These are phyloP conservation scores for Boletellus deceptivus DNA, from an alignment of 1,284 basidiomycete species.

Conservation along the genomic window DNA sequence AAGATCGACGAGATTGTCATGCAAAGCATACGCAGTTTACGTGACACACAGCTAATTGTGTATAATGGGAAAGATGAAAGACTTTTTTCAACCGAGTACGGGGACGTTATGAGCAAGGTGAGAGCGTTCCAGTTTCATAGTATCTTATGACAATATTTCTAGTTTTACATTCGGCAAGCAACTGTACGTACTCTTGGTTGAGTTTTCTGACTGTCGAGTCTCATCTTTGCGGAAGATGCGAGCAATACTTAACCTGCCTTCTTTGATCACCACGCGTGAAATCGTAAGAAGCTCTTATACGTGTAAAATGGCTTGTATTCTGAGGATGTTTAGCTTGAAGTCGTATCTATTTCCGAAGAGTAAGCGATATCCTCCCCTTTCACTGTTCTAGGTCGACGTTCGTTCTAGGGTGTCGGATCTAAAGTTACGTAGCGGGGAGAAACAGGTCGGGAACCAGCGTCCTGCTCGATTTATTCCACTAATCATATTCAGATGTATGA, in stretches of 20 bases:
- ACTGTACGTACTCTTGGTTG: conserved; percentile 44
- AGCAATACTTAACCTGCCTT: conserved; percentile 57
- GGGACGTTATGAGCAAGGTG: conserved; percentile 84
- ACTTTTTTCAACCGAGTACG: conserved; percentile 66
- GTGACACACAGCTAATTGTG: conserved; percentile 59
- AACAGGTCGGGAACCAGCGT: conserved; percentile 43
- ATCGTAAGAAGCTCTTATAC: conserved; percentile 46
- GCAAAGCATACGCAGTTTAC: conserved; percentile 60
- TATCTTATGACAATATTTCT: conserved; percentile 2
- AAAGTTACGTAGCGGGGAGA: conserved; percentile 70
- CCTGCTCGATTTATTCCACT: background rate
- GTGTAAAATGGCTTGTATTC: background rate
- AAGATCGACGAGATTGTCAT: conserved; percentile 70
- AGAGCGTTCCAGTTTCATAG: conserved; percentile 14
- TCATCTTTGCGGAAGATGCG: conserved; percentile 53
- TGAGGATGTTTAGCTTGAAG: conserved; percentile 52
- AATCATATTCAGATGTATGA: conserved; percentile 50
- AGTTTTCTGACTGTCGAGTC: background rate
- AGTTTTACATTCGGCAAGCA: conserved; percentile 72
- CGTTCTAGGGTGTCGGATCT: conserved; percentile 56
- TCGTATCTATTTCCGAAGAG: conserved; percentile 68
- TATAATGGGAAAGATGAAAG: conserved; percentile 37
- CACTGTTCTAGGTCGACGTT: conserved; percentile 3
- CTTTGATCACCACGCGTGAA: conserved; percentile 54
- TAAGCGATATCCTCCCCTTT: conserved; percentile 25